These are phyloP conservation scores for Halophytophthora batemanensis DNA, from an alignment of 352 stramenopile species.

Conservation along the genomic window DNA sequence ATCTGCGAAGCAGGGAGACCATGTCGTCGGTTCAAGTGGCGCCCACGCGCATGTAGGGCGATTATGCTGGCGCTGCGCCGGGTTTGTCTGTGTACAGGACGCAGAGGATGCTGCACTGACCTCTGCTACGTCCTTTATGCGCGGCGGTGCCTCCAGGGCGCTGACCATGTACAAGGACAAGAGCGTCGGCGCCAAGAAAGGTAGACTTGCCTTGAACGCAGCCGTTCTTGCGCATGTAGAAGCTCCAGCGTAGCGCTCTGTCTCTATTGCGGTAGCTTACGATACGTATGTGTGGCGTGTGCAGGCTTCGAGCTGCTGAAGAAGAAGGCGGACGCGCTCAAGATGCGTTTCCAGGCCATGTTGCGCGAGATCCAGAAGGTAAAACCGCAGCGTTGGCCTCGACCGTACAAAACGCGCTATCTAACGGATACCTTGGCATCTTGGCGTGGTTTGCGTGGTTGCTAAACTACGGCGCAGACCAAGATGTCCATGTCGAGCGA, in stretches of 20 bases:
- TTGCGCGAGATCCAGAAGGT: slow-evolving; percentile 87
- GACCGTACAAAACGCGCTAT: background rate
- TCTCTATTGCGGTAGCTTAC: background rate
- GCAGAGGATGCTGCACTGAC: background rate
- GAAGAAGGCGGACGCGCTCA: slow-evolving; percentile 99
- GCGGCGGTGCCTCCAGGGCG: slow-evolving; percentile 41
- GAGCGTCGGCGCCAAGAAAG: slow-evolving; percentile 82
- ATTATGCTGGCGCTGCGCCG: background rate
- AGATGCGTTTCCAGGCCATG: slow-evolving; percentile 92
- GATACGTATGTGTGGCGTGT: background rate
- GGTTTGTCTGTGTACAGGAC: background rate
- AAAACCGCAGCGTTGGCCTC: background rate
- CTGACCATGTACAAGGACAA: slow-evolving; percentile 86
- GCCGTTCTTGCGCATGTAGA: background rate
- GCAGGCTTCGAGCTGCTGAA: slow-evolving; percentile 85
- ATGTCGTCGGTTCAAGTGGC: slow-evolving; percentile 60
- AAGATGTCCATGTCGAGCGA: slow-evolving; percentile 88
- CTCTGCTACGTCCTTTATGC: slow-evolving; percentile 5
- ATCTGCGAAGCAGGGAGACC: slow-evolving; percentile 1
- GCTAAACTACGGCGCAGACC: slow-evolving; percentile 35
- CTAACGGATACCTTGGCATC: background rate
- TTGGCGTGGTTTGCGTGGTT: slow-evolving; percentile 34
- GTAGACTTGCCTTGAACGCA: slow-evolving; percentile 19
- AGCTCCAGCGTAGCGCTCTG: background rate
- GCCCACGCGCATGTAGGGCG: slow-evolving; percentile 76